phyloP scores from a whole-genome alignment of 805 yeast genomes.

The Phaffomyces opuntiae region DNA sequence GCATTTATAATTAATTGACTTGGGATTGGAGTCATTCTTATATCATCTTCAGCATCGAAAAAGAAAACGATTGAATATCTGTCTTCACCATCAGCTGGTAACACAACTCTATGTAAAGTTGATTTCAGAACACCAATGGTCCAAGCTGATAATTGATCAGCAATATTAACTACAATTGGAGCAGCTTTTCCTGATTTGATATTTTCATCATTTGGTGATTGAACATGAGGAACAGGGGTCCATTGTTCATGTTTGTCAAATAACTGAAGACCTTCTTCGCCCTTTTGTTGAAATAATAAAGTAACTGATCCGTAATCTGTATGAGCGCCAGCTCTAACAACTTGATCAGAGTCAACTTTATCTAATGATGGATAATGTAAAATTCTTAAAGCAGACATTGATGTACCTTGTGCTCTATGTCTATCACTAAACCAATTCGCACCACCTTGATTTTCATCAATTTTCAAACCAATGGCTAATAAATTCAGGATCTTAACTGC shows the following conservation, averaged over 20 bases:
- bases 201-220: conserved; percentile 29
- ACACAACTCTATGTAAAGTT: conserved; percentile 63
- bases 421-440: conserved; percentile 57
- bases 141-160: conserved; percentile 75
- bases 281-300: conserved; percentile 58
- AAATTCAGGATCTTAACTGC: conserved; percentile 44
- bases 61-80: conserved; percentile 76
- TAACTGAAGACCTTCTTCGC: conserved; percentile 70
- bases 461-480: conserved; percentile 55
- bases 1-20: conserved; percentile 37
- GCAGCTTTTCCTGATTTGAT: conserved; percentile 39
- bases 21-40: conserved; percentile 68
- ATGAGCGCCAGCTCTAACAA: conserved; percentile 76
- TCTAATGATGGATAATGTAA: conserved; percentile 56
- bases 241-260: conserved; percentile 48
- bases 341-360: conserved; percentile 39
- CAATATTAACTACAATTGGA: conserved; percentile 74
- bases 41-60: conserved; percentile 66
- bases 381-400: conserved; percentile 64
- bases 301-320: conserved; percentile 80
- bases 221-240: conserved; percentile 62
- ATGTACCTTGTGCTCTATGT: conserved; percentile 42
- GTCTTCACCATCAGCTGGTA: conserved; percentile 57
- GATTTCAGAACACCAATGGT: conserved; percentile 70
- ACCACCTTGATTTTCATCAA: conserved; percentile 48